Conservation (phyloP, 2,329 filamentous ascomycete genomes). For the Aureobasidium melanogenum region DNA sequence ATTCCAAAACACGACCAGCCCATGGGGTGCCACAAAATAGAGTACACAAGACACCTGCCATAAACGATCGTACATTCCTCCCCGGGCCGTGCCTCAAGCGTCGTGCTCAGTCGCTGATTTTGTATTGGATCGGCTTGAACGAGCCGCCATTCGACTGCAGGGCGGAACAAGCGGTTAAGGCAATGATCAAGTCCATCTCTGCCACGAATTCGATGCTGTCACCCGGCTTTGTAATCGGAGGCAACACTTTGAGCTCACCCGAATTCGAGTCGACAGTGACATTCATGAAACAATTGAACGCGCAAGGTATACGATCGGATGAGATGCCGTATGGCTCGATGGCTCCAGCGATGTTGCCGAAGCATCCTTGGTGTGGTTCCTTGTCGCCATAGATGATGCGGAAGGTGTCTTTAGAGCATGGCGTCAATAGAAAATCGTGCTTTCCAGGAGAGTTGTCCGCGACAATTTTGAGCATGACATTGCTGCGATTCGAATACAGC, state of each 20-base stretch:
- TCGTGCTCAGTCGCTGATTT: conserved; percentile 1
- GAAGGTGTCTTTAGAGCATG: conserved; percentile 19
- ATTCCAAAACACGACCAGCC: neutral
- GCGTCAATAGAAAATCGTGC: conserved; percentile 19
- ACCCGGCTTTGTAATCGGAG: conserved; percentile 19
- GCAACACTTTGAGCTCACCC: conserved; percentile 18
- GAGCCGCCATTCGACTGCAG: conserved; percentile 18
- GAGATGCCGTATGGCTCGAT: conserved; percentile 16
- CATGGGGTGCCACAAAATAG: neutral
- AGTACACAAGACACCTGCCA: neutral
- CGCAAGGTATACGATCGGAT: conserved; percentile 18
- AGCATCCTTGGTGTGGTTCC: conserved; percentile 21
- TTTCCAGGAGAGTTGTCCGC: conserved; percentile 12
- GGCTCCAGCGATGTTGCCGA: conserved; percentile 20
- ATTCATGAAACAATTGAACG: conserved; percentile 24
- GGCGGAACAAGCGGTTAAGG: conserved; percentile 20
- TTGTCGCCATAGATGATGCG: conserved; percentile 20
- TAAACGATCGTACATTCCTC: neutral
- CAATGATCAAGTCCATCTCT: conserved; percentile 22
- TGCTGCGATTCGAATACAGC: conserved; percentile 18
- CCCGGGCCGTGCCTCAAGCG: neutral
- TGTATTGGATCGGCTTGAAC: conserved; percentile 19
- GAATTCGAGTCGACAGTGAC: conserved; percentile 19
- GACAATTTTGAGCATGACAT: conserved; percentile 12
- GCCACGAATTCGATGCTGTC: conserved; percentile 21